A percentile compares a stretch with the other conserved stretches of the same genome.
Evolutionary conservation across 441 rosid genomes (phyloP).

Genomic region (Jatropha podagrica): DNA sequence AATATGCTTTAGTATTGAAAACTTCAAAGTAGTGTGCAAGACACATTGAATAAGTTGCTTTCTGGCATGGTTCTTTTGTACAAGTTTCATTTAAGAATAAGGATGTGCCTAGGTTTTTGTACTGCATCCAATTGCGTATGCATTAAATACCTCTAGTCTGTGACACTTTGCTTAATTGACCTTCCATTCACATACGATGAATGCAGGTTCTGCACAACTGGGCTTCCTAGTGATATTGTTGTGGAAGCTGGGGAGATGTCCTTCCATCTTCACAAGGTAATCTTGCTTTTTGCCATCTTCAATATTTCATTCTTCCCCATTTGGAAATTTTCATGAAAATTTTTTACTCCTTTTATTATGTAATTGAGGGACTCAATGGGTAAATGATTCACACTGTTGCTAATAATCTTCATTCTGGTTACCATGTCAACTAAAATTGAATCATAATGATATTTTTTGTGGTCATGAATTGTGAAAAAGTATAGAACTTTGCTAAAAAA

Average conservation of each 20-base stretch:
- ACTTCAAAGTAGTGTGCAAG: neutral
- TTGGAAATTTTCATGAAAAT: slow-evolving; percentile 1
- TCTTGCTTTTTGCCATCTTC: slow-evolving; percentile 11
- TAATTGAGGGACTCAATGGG: neutral
- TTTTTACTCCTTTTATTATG: neutral
- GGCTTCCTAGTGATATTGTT: slow-evolving; percentile 88
- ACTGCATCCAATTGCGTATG: neutral
- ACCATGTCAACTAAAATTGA: neutral
- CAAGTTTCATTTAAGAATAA: neutral
- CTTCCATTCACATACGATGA: slow-evolving; percentile 16
- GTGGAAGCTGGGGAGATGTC: slow-evolving; percentile 96
- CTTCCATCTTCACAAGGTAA: slow-evolving; percentile 98
- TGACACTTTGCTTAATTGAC: neutral
- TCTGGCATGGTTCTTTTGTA: neutral
- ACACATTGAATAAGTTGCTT: neutral
- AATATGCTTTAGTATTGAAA: no score
- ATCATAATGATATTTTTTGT: neutral
- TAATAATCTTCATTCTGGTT: slow-evolving; percentile 1
- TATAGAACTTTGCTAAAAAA: neutral
- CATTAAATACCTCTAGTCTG: slow-evolving; percentile 7
- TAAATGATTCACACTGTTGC: neutral
- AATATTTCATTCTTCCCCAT: neutral
- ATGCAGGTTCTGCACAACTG: slow-evolving; percentile 90
- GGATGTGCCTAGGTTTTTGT: neutral
- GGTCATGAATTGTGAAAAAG: neutral